These are phyloP conservation scores for Aspergillus sojae DNA, from an alignment of 2,329 filamentous ascomycete species.

Conservation along the genomic window DNA sequence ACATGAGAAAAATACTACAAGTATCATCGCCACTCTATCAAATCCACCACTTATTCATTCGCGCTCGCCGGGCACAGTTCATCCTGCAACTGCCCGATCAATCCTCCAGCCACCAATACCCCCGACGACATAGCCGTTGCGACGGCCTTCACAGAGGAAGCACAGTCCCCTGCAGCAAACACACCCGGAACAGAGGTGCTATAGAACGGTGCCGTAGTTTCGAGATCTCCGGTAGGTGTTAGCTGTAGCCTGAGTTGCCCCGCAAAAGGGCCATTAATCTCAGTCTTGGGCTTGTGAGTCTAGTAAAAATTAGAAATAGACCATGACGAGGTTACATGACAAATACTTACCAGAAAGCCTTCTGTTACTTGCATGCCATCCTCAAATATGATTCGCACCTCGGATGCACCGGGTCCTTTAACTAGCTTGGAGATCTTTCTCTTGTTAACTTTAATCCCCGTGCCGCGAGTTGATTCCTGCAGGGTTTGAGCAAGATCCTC, in stretches of 20 bases:
- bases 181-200: slow-evolving; percentile 12
- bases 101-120: not conserved
- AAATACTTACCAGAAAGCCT: not conserved
- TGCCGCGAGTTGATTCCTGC: not conserved
- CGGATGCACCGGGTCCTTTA: not conserved
- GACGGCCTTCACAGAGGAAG: not conserved
- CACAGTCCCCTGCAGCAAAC: slow-evolving; percentile 15
- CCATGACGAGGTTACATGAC: no score
- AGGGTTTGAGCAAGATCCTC: not conserved
- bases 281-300: not conserved
- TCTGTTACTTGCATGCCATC: not conserved
- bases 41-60: not conserved
- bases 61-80: not conserved
- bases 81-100: not conserved
- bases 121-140: not conserved
- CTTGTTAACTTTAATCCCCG: not conserved
- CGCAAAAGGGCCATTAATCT: slow-evolving; percentile 7
- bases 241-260: slow-evolving; percentile 5
- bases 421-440: not conserved
- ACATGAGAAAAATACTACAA: no score
- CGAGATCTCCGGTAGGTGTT: not conserved
- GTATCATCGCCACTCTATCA: no score
- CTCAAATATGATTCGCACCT: not conserved
- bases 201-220: slow-evolving; percentile 4
- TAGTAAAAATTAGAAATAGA: not conserved